Conservation (phyloP, 192 early-diverging fungal genomes). For the Linnemannia elongata region DNA sequence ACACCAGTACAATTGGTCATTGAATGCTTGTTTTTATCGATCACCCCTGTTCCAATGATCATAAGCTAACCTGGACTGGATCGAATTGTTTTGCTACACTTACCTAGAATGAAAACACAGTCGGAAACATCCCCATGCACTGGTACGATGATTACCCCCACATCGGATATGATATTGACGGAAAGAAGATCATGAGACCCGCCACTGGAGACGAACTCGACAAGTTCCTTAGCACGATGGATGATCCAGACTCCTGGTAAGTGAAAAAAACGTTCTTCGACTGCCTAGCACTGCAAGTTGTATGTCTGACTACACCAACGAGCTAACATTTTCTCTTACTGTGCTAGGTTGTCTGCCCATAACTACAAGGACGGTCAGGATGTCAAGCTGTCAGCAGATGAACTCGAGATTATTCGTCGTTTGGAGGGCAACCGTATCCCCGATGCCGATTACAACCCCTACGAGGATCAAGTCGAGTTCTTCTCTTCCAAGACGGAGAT, state of each 20-base stretch:
- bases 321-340: background rate
- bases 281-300: background rate
- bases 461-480: constrained; percentile 95
- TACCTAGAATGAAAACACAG: constrained; percentile 81
- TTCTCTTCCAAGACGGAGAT: constrained; percentile 88
- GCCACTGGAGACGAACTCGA: constrained; percentile 94
- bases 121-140: constrained; percentile 96
- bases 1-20: background rate
- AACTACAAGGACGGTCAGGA: constrained; percentile 86
- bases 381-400: constrained; percentile 88
- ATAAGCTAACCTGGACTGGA: background rate
- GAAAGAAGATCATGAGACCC: constrained; percentile 92
- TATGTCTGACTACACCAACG: background rate
- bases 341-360: constrained; percentile 74
- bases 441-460: constrained; percentile 90
- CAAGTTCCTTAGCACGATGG: constrained; percentile 91
- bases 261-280: background rate
- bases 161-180: constrained; percentile 96
- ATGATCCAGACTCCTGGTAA: constrained; percentile 93
- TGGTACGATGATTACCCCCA: constrained; percentile 98
- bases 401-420: constrained; percentile 94
- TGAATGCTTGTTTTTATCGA: background rate
- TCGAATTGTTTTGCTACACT: background rate
- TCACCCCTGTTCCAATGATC: background rate
- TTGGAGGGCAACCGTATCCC: constrained; percentile 87